Evolutionary conservation across 257 asterid species (phyloP), one percentile per base, ranked within the genome.

Genomic region (Plantago elongata): DNA sequence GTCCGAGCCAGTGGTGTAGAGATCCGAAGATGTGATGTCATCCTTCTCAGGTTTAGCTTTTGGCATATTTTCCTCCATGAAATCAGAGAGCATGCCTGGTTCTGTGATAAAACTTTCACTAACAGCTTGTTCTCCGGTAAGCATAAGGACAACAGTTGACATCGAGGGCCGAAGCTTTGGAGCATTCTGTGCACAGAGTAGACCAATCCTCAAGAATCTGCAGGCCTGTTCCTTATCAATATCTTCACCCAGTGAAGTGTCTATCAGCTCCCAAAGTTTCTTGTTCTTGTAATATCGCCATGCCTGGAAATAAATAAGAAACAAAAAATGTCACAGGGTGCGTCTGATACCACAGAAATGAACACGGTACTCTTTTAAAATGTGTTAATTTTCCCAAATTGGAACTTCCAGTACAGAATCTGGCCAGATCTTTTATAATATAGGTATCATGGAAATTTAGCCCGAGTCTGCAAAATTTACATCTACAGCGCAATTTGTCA

Each of bases 151-250:
- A 29, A 79, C 86, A n/a, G 81, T 65, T 3, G 96, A 86, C 99
- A 89, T 92, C 16, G 91, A 66, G 45, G 99, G 99, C 9, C 99
- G 89, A 64, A 83, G 88, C 78, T 81, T 89, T 2, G 85, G 85
- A 29, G 82, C 29, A 65, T 92, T 95, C 70, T 92, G 99, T 22
- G 96, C 84, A 76, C 99, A 92, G 30, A 92, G 95, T 46, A 92
- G 84, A 16, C 95, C 97, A 11, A 92, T 79, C 74, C 84, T 87
- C 15, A 92, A 73, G 80, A 72, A 78, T 66, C 59, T 82, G 79
- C 99, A 89, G 9, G 97, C 97, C 66, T 82, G 85, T 72, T 92
- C 95, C 0, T 77, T 85, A 60, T 92, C 99, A 57, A 84, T 86
- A 69, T 75, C 77, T 29, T 95, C 99, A 3, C 79, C 51, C 37